phyloP scores from a whole-genome alignment of 208 protist species.

The Tritrichomonas foetus region DNA sequence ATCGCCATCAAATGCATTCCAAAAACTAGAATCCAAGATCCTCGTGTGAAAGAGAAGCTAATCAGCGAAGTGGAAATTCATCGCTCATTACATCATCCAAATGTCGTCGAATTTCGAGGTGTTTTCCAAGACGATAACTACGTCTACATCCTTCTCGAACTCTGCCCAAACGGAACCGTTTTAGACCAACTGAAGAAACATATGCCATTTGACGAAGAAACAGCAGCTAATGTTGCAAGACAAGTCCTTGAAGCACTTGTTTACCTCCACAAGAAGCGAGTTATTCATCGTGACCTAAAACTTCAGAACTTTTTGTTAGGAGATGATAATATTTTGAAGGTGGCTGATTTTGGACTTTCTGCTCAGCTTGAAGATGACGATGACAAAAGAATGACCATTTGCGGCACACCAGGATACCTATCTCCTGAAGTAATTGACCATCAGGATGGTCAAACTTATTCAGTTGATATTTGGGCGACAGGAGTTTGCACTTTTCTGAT shows the following conservation, averaged over 20 bases:
- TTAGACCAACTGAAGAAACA: conserved; percentile 84
- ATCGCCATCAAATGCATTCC: conserved; percentile 24
- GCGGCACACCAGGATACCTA: conserved; percentile 47
- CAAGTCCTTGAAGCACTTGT: conserved; percentile 4
- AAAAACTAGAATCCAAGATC: not conserved
- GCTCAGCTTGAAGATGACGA: conserved; percentile 73
- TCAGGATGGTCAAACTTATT: conserved; percentile 78
- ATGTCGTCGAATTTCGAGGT: conserved; percentile 90
- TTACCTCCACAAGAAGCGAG: conserved; percentile 48
- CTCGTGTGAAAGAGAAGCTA: conserved; percentile 56
- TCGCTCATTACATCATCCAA: conserved; percentile 76
- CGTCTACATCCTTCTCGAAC: conserved; percentile 95
- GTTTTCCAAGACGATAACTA: conserved; percentile 90
- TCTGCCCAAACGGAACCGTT: conserved; percentile 80
- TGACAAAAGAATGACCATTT: conserved; percentile 70
- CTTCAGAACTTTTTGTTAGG: conserved; percentile 87
- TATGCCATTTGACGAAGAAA: conserved; percentile 47
- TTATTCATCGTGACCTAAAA: conserved; percentile 94
- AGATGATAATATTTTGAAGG: conserved; percentile 70
- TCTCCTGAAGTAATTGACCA: conserved; percentile 43
- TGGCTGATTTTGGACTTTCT: conserved; percentile 85
- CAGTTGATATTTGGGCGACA: conserved; percentile 93
- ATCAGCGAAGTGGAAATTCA: conserved; percentile 94
- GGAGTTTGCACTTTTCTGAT: conserved; percentile 83
- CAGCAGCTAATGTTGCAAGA: not conserved